Base-by-base conservation (phyloP, 179 eudicot genomes). In the Sideroxylon spinosum region DNA sequence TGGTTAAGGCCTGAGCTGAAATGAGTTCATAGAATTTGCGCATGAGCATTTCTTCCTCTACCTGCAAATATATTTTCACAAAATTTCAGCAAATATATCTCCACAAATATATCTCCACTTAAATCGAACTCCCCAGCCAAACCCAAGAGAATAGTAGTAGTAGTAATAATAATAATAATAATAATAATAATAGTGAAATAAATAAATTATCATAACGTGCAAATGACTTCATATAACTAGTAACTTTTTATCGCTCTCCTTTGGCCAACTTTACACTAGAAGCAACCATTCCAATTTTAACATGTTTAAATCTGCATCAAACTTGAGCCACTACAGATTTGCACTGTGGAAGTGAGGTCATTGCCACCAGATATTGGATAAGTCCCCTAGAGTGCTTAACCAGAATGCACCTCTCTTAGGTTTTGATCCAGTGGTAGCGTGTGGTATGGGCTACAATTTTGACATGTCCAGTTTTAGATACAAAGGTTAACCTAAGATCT, bases 21-120 rank as follows among this genome's bases (percentile, higher is more conserved):
- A 90, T 87, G 74, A 90, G 85, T 76, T 91, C 91, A 79, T 84
- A 92, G 81, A 88, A 92, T 80, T 90, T 90, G 63, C 90, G 91
- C 98, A 90, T 93, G 75, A 92, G 82, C 97, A 93, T 90, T 83
- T 90, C 97, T 82, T 93, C 92, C 80, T 93, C 97, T 3, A 92
- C 91, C 97, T 90, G 73, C 63, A 88, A 72, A 23, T 49, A 22
- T 73, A 61, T 25, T 10, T 48, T 25, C 44, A 49, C 13, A 64
- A 9, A 59, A 22, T 62, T 48, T 76, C 66, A 52, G 16, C 32
- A 44, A 26, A 9, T 28, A 44, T 22, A 16, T 50, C 2, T 20
- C 48, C 6, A 26, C 22, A 44, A 26, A 9, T 28, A 44, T 22
- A 16, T 50, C 2, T 20, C 48, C 6, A 26, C 22, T 71, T 17